Evolutionary conservation across 495 filamentous ascomycete species (phyloP), one percentile per base, ranked within the genome.

Genomic region (Trichoderma erinaceum): DNA sequence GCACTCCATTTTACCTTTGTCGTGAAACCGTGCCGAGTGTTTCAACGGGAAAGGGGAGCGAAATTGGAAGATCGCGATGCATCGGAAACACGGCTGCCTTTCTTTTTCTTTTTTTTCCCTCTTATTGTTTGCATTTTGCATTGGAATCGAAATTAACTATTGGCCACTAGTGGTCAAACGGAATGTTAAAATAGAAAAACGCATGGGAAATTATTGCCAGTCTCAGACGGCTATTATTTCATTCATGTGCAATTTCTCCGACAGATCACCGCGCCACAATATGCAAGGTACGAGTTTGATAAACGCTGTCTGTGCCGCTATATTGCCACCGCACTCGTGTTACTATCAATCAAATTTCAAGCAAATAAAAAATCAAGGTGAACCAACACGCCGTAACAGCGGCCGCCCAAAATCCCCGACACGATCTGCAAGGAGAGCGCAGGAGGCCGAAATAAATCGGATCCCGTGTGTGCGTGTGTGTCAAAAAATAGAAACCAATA

Each of bases 31-130:
- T 61, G 8, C 56, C 56, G 56, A 29, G 4, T 13, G 50, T 23
- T 23, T 25, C 50, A 56, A 56, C n/a, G 44, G 56, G 25, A 32
- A 58, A 58, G 25, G 56, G 56, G 56, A 32, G 27, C 23, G 12
- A n/a, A 46, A 46, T 46, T 15, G 7, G 50, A 56, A 56, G 50
- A 56, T 56, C 50, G 56, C 56, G 25, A 27, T 61, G 56, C 23
- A 61, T 61, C 56, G 56, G 56, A 61, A 61, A 61, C 56, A 32
- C 15, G 10, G 5, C 10, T 61, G 10, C 23, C 10, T 61, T 25
- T 16, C 18, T 13, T 4, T 29, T 58, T 4, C 13, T 58, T 29
- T 29, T 29, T 29, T 29, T 29, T 2, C 43, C 1, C 29, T 29
- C 29, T 29, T 44, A 1, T 29, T 44, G 1, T 50, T n/a, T 5